These are phyloP conservation scores for Kurtzmaniella quercitrusa DNA, from an alignment of 1,139 yeast species.

Conservation along the genomic window DNA sequence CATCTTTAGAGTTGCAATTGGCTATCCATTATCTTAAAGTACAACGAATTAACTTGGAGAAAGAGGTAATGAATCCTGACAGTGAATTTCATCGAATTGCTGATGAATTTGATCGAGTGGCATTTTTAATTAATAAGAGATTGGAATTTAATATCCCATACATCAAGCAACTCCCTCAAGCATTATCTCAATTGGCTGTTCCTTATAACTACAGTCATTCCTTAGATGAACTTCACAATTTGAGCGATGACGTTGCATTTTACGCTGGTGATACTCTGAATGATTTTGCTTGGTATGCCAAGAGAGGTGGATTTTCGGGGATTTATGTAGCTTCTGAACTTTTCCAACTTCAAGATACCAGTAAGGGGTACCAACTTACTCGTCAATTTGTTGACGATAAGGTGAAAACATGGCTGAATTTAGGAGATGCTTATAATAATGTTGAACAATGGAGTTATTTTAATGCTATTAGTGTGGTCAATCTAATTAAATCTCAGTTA, in stretches of 20 bases:
- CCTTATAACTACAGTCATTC: slow-evolving; percentile 52
- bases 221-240: slow-evolving; percentile 62
- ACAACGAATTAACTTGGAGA: slow-evolving; percentile 30
- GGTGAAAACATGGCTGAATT: slow-evolving; percentile 46
- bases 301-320: slow-evolving; percentile 65
- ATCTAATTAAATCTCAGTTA: slow-evolving; percentile 66
- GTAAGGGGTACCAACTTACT: slow-evolving; percentile 53
- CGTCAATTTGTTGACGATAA: slow-evolving; percentile 60
- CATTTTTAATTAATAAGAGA: slow-evolving; percentile 54
- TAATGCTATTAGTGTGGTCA: slow-evolving; percentile 61
- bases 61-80: slow-evolving; percentile 25
- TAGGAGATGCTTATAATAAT: slow-evolving; percentile 59
- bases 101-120: slow-evolving; percentile 58
- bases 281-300: slow-evolving; percentile 92
- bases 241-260: slow-evolving; percentile 80
- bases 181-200: slow-evolving; percentile 49
- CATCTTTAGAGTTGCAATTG: slow-evolving; percentile 40
- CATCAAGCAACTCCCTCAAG: slow-evolving; percentile 38
- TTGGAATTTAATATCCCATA: slow-evolving; percentile 59
- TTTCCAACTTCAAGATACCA: slow-evolving; percentile 76
- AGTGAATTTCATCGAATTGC: slow-evolving; percentile 22
- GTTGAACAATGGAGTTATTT: slow-evolving; percentile 75
- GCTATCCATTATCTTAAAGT: slow-evolving; percentile 41
- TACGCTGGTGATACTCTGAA: slow-evolving; percentile 79
- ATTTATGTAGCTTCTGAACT: slow-evolving; percentile 72